Evolutionary conservation across 148 eudicot genomes (phyloP), one percentile per base, ranked within the genome.

Genomic region (Chenopodium quinoa): DNA sequence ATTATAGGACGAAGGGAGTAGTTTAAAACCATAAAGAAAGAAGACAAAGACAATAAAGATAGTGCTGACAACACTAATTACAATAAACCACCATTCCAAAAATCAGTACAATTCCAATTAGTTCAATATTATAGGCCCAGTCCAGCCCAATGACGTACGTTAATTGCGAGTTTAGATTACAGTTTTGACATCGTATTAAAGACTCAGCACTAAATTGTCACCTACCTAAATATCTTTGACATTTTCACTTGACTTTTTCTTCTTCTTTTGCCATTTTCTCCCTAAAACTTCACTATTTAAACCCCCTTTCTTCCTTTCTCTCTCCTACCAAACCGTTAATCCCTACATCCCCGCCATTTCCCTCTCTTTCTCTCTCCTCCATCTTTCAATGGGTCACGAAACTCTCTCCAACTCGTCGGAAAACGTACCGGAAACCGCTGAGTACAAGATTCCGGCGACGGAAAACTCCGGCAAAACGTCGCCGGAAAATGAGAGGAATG

Each of bases 291-390:
- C 34, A 19, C 4, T 68, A 84, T 68, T 40, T 37, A 79, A 54
- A 81, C 56, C 73, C 46, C 31, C 16, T 16, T 32, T n/a, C 25
- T 25, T 4, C 9, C n/a, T 56, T 56, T 60, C 14, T 58, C 10
- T 58, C 68, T 54, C 75, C 74, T 44, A 77, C 78, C 77, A 63
- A 63, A 72, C 80, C 60, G 27, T 78, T 78, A 37, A 72, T 14
- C 78, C 83, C 84, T 78, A 85, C 76, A 70, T 63, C 16, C 77
- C 85, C 85, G 83, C 83, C 78, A 73, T 56, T 40, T 65, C 71
- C 48, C 54, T 68, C 79, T 81, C 81, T 67, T 50, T 44, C 44
- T 34, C 47, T 48, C 50, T 14, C 67, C 9, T 71, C 40, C 25
- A 27, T 34, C 40, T 7, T 3, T 68, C 27, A 20, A 79, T 79